These are phyloP conservation scores for Fulvia fulva DNA, from an alignment of 2,329 filamentous ascomycete genomes.

Conservation along the genomic window DNA sequence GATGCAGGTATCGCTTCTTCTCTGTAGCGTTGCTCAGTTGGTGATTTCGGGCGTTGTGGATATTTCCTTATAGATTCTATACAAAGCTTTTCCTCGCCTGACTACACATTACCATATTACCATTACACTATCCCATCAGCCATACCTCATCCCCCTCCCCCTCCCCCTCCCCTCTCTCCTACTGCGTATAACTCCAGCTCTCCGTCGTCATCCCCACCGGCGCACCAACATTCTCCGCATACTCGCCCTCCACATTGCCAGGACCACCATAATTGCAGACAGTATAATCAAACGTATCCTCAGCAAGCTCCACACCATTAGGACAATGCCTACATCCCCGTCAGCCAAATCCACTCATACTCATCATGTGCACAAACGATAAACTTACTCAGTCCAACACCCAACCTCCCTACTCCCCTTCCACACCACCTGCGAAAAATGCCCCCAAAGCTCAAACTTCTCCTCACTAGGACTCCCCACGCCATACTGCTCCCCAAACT, in stretches of 20 bases:
- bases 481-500: constrained; percentile 39
- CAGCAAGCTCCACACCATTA: constrained; percentile 40
- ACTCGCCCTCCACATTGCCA: constrained; percentile 10
- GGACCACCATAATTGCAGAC: constrained; percentile 73
- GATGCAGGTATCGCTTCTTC: not conserved
- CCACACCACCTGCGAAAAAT: constrained; percentile 73
- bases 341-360: no score
- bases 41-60: no score
- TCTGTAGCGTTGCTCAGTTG: no score
- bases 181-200: not conserved
- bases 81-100: no score
- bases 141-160: no score
- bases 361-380: no score
- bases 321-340: constrained; percentile 42
- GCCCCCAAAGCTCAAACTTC: constrained; percentile 63
- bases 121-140: no score
- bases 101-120: no score
- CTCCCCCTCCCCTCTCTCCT: not conserved
- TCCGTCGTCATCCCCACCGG: not conserved
- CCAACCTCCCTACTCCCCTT: constrained; percentile 56
- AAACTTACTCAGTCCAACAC: constrained; percentile 48
- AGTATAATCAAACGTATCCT: constrained; percentile 55
- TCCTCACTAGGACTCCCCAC: constrained; percentile 52
- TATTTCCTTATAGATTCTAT: no score
- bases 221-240: constrained; percentile 8